These are phyloP conservation scores for Clonostachys rosea DNA, from an alignment of 2,329 filamentous ascomycete species.

Conservation along the genomic window DNA sequence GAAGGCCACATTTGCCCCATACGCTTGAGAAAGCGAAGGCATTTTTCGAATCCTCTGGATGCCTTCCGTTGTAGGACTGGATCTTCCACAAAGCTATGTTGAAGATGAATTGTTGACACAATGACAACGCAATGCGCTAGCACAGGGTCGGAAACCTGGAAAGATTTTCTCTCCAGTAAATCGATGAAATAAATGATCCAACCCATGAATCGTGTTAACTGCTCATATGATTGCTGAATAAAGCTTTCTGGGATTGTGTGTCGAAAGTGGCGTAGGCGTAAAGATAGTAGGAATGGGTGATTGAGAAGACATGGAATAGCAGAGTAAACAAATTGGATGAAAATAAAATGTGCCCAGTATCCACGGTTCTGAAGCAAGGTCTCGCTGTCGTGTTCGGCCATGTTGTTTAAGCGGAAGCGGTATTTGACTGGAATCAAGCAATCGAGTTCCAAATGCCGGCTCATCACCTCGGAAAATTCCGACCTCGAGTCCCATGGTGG, in stretches of 20 bases:
- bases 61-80: conserved; percentile 10
- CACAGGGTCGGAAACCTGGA: conserved; percentile 28
- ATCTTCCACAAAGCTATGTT: conserved; percentile 40
- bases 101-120: conserved; percentile 47
- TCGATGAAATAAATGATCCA: conserved; percentile 50
- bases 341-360: conserved; percentile 49
- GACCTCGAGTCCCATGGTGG: conserved; percentile 40
- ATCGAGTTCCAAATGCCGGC: conserved; percentile 45
- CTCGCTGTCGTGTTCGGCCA: conserved; percentile 31
- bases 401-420: conserved; percentile 42
- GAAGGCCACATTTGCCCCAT: conserved; percentile 16
- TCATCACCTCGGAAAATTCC: conserved; percentile 45
- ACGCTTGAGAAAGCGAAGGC: conserved; percentile 12
- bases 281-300: conserved; percentile 46
- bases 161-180: conserved; percentile 31
- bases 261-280: conserved; percentile 46
- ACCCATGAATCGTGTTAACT: conserved; percentile 42
- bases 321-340: conserved; percentile 47
- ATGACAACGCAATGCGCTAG: conserved; percentile 41
- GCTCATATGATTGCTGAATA: conserved; percentile 45
- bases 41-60: conserved; percentile 16
- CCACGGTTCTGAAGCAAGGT: conserved; percentile 36
- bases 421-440: conserved; percentile 43
- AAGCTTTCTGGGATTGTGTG: conserved; percentile 48
- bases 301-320: conserved; percentile 48